These are phyloP conservation scores for Suillus alpinus DNA, from an alignment of 768 basidiomycete species.

Conservation along the genomic window DNA sequence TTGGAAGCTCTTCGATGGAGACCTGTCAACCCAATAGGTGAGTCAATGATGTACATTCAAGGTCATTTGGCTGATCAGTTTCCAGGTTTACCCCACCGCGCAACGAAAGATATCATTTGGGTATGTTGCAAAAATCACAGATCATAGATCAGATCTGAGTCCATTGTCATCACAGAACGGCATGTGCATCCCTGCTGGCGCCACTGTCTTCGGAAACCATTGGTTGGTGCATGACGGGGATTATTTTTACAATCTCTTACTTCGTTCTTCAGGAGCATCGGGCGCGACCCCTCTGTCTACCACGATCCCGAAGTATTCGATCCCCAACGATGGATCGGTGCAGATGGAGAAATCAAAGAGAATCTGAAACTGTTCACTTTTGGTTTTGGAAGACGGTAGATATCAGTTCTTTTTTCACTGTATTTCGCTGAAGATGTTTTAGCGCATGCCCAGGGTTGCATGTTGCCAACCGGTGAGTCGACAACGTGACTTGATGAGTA, in stretches of 20 bases:
- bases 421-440: not conserved
- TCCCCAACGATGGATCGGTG: slow-evolving; percentile 51
- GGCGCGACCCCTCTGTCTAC: slow-evolving; percentile 48
- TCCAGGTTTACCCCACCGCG: slow-evolving; percentile 21
- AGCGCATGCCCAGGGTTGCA: slow-evolving; percentile 60
- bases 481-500: not conserved
- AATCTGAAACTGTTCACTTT: slow-evolving; percentile 46
- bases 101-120: slow-evolving; percentile 25
- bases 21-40: slow-evolving; percentile 33
- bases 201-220: slow-evolving; percentile 30
- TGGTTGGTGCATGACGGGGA: slow-evolving; percentile 16
- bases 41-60: not conserved
- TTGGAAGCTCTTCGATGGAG: slow-evolving; percentile 39
- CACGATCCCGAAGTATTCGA: slow-evolving; percentile 53
- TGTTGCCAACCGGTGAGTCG: slow-evolving; percentile 30
- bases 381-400: slow-evolving; percentile 48
- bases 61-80: too few species aligned
- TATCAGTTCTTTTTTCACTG: not conserved
- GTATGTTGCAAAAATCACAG: slow-evolving; percentile 11
- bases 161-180: slow-evolving; percentile 30
- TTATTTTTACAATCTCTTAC: not conserved
- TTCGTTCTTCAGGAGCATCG: slow-evolving; percentile 35
- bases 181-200: slow-evolving; percentile 32
- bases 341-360: slow-evolving; percentile 39
- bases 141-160: not conserved